Percentiles rank a stretch among this genome's conserved stretches.
phyloP scores from a whole-genome alignment of 768 basidiomycete genomes.

The Boletellus ananiceps region DNA sequence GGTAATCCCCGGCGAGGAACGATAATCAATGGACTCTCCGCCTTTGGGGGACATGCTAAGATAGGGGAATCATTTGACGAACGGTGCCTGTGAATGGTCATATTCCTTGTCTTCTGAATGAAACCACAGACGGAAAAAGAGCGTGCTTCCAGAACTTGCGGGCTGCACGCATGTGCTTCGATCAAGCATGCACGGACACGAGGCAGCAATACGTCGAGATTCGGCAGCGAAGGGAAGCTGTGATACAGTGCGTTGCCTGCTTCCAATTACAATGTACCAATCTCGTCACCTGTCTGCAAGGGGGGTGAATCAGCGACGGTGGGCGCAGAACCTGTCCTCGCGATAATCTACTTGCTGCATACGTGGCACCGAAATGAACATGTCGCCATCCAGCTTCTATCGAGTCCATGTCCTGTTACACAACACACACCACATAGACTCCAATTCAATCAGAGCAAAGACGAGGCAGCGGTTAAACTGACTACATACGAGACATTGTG shows the following conservation, averaged over 20 bases:
- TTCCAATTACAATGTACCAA: background rate
- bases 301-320: background rate
- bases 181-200: constrained; percentile 4
- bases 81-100: constrained; percentile 16
- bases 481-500: too few species aligned
- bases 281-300: background rate
- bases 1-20: constrained; percentile 2
- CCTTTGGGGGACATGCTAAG: constrained; percentile 7
- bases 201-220: constrained; percentile 10
- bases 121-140: constrained; percentile 2
- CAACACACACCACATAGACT: too few species aligned
- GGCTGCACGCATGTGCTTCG: constrained; percentile 5
- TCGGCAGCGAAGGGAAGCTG: constrained; percentile 9
- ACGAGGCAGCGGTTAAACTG: too few species aligned
- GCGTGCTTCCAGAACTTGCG: background rate
- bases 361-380: too few species aligned
- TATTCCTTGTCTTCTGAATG: constrained; percentile 10
- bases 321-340: too few species aligned
- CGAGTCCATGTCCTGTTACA: too few species aligned
- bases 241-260: background rate
- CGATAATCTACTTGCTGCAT: too few species aligned
- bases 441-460: too few species aligned
- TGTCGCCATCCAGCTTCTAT: too few species aligned
- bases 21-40: constrained; percentile 8
- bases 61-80: constrained; percentile 20